phyloP scores from a whole-genome alignment of 371 early-diverging fungal genomes.

The Mucor irregularis region DNA sequence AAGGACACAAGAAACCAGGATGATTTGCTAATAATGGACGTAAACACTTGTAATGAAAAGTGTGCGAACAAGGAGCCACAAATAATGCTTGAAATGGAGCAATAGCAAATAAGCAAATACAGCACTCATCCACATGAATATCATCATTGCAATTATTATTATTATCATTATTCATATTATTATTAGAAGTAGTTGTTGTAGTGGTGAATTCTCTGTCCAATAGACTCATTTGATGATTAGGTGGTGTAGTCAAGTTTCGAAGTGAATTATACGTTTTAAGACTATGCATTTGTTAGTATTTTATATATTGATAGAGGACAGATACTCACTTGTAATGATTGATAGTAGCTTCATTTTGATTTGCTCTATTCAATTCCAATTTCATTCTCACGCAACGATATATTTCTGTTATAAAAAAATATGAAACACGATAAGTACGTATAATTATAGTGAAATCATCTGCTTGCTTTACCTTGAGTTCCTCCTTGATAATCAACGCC shows the following conservation, averaged over 20 bases:
- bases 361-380: constrained; percentile 69
- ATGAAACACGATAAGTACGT: neutral
- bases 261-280: constrained; percentile 16
- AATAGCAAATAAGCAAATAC: constrained; percentile 91
- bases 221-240: neutral
- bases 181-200: no score
- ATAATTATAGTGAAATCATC: neutral
- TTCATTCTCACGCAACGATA: constrained; percentile 79
- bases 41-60: constrained; percentile 93
- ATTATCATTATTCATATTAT: no score
- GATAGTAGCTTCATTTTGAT: constrained; percentile 58
- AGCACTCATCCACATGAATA: constrained; percentile 73
- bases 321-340: constrained; percentile 30
- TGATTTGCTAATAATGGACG: constrained; percentile 59
- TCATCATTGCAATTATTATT: no score
- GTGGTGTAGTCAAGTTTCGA: constrained; percentile 13
- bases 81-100: constrained; percentile 93
- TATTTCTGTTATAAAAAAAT: constrained; percentile 34
- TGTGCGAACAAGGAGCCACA: constrained; percentile 93
- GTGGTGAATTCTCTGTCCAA: no score
- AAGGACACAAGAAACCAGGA: constrained; percentile 89
- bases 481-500: constrained; percentile 96
- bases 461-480: constrained; percentile 77
- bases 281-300: neutral
- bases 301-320: neutral